phyloP scores from a whole-genome alignment of 331 rosid species.

The Malus hybrid region DNA sequence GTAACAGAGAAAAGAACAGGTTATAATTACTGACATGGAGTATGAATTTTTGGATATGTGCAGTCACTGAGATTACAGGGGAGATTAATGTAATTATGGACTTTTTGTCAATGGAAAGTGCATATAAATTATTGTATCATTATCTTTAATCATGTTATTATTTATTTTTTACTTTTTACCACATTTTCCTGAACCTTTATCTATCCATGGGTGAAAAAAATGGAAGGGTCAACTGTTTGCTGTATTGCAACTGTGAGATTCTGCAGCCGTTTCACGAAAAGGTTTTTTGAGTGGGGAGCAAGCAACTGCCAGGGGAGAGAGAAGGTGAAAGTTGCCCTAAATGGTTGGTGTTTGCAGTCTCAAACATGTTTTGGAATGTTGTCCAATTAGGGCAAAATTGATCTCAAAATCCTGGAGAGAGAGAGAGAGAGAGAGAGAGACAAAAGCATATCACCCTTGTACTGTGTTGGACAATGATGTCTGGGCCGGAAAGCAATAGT shows the following conservation, averaged over 20 bases:
- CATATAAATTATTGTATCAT: conserved; percentile 1
- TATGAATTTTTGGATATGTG: conserved; percentile 7
- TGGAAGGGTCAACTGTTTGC: no score
- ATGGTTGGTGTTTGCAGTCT: no score
- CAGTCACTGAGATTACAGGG: conserved; percentile 9
- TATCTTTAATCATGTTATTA: background rate
- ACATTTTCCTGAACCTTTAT: no score
- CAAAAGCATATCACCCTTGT: background rate
- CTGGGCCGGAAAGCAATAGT: no score
- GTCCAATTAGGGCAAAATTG: background rate
- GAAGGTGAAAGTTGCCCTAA: no score
- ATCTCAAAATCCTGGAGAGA: background rate
- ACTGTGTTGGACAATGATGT: background rate
- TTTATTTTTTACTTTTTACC: background rate
- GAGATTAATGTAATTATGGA: conserved; percentile 8
- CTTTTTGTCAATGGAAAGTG: background rate
- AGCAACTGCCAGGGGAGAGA: no score
- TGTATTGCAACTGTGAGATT: no score
- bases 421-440: background rate
- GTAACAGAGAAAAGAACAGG: conserved; percentile 11
- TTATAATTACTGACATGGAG: conserved; percentile 4
- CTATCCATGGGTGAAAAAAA: no score
- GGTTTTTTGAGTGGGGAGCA: no score
- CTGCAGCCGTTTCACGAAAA: no score
- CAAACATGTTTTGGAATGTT: conserved; percentile 10